These are phyloP conservation scores for Colletotrichum shisoi DNA, from an alignment of 2,329 filamentous ascomycete species.

Conservation along the genomic window DNA sequence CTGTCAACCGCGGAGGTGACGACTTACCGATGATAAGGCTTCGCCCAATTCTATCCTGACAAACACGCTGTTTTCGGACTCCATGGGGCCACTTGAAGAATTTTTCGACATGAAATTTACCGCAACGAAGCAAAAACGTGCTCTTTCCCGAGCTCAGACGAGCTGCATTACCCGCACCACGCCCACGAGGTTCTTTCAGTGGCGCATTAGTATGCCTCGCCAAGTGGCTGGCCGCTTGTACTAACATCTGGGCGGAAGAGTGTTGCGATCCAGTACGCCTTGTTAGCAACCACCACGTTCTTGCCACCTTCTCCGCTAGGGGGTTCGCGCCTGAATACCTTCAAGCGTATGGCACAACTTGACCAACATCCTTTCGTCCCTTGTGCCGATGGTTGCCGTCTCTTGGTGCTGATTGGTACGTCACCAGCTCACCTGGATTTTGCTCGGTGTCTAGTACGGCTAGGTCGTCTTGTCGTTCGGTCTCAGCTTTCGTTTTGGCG, in stretches of 20 bases:
- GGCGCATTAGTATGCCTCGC: background rate
- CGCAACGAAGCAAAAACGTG: background rate
- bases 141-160: background rate
- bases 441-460: constrained; percentile 8
- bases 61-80: background rate
- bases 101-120: background rate
- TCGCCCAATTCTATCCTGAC: background rate
- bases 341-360: background rate
- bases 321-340: no score
- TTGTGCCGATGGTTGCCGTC: no score
- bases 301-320: background rate
- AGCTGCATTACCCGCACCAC: background rate
- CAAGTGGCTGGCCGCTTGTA: background rate
- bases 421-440: background rate
- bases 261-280: background rate
- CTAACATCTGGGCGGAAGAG: background rate
- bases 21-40: background rate
- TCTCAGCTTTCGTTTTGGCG: background rate
- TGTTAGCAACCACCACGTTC: background rate
- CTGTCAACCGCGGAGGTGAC: background rate
- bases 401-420: background rate
- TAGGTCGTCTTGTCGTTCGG: background rate
- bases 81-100: background rate
- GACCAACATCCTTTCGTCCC: no score
- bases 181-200: background rate